Base-by-base conservation (phyloP, 2,329 filamentous ascomycete species). In the Aspergillus sp. region DNA sequence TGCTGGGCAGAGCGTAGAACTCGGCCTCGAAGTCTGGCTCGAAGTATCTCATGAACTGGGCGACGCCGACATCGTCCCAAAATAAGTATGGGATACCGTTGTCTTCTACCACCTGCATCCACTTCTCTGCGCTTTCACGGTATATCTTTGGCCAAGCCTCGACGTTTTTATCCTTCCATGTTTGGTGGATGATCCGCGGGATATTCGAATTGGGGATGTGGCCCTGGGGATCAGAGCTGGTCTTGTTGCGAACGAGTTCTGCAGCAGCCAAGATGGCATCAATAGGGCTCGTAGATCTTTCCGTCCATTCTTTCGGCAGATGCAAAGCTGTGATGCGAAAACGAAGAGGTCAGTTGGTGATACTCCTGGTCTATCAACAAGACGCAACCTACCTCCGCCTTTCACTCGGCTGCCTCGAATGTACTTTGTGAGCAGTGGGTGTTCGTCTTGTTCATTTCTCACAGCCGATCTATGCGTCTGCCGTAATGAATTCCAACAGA, bases 111-210 rank as follows among this genome's bases (percentile, higher is more conserved):
- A 60, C 58, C 8, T 53, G 23, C 35, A 73, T 60, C 71, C 71
- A 73, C 50, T 58, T 62, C 48, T 73, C 70, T 2, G 68, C 64
- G 52, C 66, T 67, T 12, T 59, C 49, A 6, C 63, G 64, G 4
- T 68, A 62, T 17, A 59, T 55, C 7, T 63, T 59, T 0, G 68
- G 61, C 70, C 69, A 73, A 3, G 63, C 64, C 41, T 68, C 61
- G 9, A 66, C 57, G n/a, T 56, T 47, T 0, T 67, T 69, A 37
- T 64, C 62, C 33, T 67, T 68, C 71, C 71, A 73, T 25, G 67
- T 71, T 49, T 73, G 70, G 56, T 73, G 71, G n/a, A 72, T 57
- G 17, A 73, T 64, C 17, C 69, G 55, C 7, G 71, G 71, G 17
- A 73, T 72, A 5, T 52, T 53, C 0, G 70, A 70, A 55, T 67